phyloP scores from a whole-genome alignment of 768 basidiomycete genomes.

The Russula olivacea region DNA sequence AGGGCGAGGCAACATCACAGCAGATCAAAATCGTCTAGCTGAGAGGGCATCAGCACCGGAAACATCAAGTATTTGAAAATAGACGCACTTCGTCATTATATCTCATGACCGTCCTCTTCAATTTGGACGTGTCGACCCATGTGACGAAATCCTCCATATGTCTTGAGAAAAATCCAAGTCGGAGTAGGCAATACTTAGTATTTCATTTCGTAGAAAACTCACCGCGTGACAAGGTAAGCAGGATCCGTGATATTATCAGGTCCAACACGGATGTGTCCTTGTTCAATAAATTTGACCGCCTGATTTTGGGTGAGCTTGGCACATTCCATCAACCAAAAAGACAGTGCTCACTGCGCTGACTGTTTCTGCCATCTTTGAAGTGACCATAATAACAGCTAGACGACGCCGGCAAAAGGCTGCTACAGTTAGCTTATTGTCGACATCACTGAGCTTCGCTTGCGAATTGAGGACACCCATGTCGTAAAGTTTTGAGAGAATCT shows the following conservation, averaged over 20 bases:
- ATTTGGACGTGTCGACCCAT: slow-evolving; percentile 96
- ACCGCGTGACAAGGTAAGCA: slow-evolving; percentile 90
- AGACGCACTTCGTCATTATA: slow-evolving; percentile 89
- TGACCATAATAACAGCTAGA: slow-evolving; percentile 87
- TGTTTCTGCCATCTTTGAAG: slow-evolving; percentile 91
- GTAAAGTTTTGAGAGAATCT: slow-evolving; percentile 90
- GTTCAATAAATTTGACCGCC: slow-evolving; percentile 97
- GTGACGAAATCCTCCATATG: slow-evolving; percentile 99
- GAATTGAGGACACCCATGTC: slow-evolving; percentile 92
- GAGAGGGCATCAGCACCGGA: slow-evolving; percentile 25
- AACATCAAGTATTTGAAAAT: neutral
- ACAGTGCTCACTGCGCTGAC: slow-evolving; percentile 66
- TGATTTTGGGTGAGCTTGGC: slow-evolving; percentile 32
- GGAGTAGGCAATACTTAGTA: slow-evolving; percentile 3
- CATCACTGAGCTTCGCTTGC: slow-evolving; percentile 83
- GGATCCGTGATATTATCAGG: slow-evolving; percentile 96
- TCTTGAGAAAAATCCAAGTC: slow-evolving; percentile 35
- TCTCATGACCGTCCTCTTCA: slow-evolving; percentile 89
- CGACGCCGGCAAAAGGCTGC: slow-evolving; percentile 89
- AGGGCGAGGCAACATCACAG: slow-evolving; percentile 37
- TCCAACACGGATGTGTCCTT: slow-evolving; percentile 95
- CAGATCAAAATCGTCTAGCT: slow-evolving; percentile 95
- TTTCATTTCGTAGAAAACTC: slow-evolving; percentile 24
- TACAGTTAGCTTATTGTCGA: slow-evolving; percentile 92
- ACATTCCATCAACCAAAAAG: slow-evolving; percentile 7